These are phyloP conservation scores for Suhomyces anneliseae DNA, from an alignment of 1,139 yeast species.

Conservation along the genomic window DNA sequence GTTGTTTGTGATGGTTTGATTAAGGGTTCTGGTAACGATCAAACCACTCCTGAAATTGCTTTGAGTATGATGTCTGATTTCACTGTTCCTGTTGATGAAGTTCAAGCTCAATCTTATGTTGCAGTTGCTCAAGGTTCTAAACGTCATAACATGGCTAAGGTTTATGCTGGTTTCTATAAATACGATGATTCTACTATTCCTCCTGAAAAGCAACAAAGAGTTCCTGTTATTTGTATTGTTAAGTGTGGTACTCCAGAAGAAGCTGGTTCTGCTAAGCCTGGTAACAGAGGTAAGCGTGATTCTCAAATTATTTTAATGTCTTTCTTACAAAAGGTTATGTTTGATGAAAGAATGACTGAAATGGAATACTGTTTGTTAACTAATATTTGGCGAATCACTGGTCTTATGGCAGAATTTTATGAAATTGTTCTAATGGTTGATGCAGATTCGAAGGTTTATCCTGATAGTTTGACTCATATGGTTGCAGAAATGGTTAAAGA, in stretches of 20 bases:
- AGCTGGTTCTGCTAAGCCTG: slow-evolving; percentile 79
- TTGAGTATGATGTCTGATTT: slow-evolving; percentile 88
- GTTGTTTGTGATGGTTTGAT: slow-evolving; percentile 91
- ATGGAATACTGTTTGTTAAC: slow-evolving; percentile 80
- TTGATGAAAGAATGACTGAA: slow-evolving; percentile 96
- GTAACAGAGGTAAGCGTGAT: slow-evolving; percentile 98
- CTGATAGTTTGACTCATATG: slow-evolving; percentile 92
- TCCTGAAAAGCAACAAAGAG: slow-evolving; percentile 80
- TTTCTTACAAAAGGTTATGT: slow-evolving; percentile 84
- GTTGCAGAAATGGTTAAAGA: slow-evolving; percentile 89
- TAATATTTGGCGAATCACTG: slow-evolving; percentile 83
- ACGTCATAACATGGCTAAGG: slow-evolving; percentile 97
- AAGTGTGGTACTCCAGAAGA: slow-evolving; percentile 95
- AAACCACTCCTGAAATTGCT: slow-evolving; percentile 85
- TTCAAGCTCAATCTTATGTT: slow-evolving; percentile 79
- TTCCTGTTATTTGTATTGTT: slow-evolving; percentile 78
- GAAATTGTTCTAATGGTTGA: slow-evolving; percentile 92
- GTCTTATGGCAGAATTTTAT: slow-evolving; percentile 82
- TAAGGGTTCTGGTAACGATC: slow-evolving; percentile 89
- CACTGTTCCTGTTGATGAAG: slow-evolving; percentile 67
- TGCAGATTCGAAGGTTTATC: slow-evolving; percentile 92
- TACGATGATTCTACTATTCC: slow-evolving; percentile 76
- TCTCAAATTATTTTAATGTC: slow-evolving; percentile 94
- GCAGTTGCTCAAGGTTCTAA: slow-evolving; percentile 92
- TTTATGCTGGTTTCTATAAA: slow-evolving; percentile 85